These are phyloP conservation scores for Saturnispora gosingensis DNA, from an alignment of 805 yeast genomes.

Conservation along the genomic window DNA sequence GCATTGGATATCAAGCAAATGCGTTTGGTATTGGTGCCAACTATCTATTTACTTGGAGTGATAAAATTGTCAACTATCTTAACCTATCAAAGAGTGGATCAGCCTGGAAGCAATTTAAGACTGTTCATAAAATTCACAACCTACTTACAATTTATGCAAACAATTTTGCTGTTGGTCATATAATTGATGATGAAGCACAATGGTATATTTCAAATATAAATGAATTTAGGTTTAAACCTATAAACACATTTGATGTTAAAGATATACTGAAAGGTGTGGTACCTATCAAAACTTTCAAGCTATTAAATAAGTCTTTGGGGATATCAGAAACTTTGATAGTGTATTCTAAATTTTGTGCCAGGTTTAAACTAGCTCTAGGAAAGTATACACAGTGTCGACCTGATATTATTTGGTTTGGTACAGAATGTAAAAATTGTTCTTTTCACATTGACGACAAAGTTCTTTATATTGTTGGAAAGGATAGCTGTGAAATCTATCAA, in stretches of 20 bases:
- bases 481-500: conserved; percentile 23
- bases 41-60: conserved; percentile 42
- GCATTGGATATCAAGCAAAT: conserved; percentile 61
- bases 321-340: conserved; percentile 24
- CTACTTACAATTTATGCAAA: conserved; percentile 22
- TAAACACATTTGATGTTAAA: conserved; percentile 21
- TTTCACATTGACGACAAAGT: conserved; percentile 22
- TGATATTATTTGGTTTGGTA: conserved; percentile 22
- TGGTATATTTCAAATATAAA: conserved; percentile 23
- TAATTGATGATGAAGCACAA: conserved; percentile 20
- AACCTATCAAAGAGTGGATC: conserved; percentile 21
- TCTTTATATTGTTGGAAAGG: conserved; percentile 17
- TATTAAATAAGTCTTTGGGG: conserved; percentile 10
- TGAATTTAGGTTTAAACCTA: conserved; percentile 21
- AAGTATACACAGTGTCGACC: conserved; percentile 19
- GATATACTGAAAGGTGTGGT: conserved; percentile 18
- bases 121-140: conserved; percentile 19
- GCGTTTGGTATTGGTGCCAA: conserved; percentile 30
- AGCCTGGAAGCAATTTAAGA: conserved; percentile 21
- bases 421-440: conserved; percentile 20
- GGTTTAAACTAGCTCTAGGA: conserved; percentile 19
- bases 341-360: conserved; percentile 21
- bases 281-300: conserved; percentile 24
- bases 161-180: conserved; percentile 23
- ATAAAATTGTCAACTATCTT: conserved; percentile 35